Base-by-base conservation (phyloP, 2,329 filamentous ascomycete genomes). In the Botrytis fragariae region DNA sequence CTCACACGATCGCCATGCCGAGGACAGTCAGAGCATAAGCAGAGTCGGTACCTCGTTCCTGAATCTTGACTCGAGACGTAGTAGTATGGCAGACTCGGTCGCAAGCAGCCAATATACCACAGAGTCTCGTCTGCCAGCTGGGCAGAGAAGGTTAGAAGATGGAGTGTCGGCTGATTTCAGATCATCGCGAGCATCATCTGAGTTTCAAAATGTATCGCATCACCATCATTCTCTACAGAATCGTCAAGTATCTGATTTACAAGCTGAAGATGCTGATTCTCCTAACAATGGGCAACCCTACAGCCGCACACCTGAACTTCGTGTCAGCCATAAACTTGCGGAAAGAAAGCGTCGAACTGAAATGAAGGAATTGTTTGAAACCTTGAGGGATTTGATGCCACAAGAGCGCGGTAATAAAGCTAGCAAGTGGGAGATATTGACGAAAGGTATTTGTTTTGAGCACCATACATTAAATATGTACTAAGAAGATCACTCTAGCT, bases 351-450 rank as follows among this genome's bases (percentile, higher is more conserved):
- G 93, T 57, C 86, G 93, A 74, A 95, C 93, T 14, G 93, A 96
- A 81, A 96, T 96, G 93, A 96, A 96, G 83, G 91, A 93, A 79
- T 84, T 96, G 0, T 96, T 96, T 79, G 93, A 96, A 77, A 91
- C 93, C 77, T 84, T 96, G 14, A 89, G 93, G 77, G 91, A 92
- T 77, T 85, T 94, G 54, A 91, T 95, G 83, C 93, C 93, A 1
- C 92, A 94, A 77, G 93, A 93, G 78, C 89, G 93, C 25, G 93
- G 93, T 1, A 92, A 91, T 37, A 97, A 96, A 81, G 93, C 93
- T 0, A 95, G 92, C 77, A 97, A 97, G 78, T 97, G 93, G 93
- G 93, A 97, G 78, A 94, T 95, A 67, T 81, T 97, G 25, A 94
- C 92, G 4, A 95, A 95, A 85, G 92, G 93, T 95, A 84, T 75